Base-by-base conservation (phyloP, 192 early-diverging fungal genomes). In the Backusella tarrabulga region DNA sequence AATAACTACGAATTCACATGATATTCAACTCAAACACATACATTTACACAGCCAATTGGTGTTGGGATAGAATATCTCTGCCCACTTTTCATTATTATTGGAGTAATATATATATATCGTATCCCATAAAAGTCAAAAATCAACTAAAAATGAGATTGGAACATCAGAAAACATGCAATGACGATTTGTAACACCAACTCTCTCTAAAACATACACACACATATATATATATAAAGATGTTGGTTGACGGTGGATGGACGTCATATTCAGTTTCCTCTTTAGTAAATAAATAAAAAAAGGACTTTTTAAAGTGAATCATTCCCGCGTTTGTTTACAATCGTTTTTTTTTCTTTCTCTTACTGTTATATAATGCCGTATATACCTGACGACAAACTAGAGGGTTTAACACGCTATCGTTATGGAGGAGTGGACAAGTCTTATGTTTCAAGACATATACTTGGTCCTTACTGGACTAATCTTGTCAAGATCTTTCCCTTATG, bases 381-480 rank as follows among this genome's bases (percentile, higher is more conserved):
- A 78, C 86, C 88, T 38, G 89, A 93, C 71, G 85, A 87, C 52
- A 87, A 83, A 46, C 89, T 94, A 46, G 83, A 85, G 73, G 91
- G 92, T 85, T 84, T 96, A 80, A 88, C 86, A 78, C 84, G 88
- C 67, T 96, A 96, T 90, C 90, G 88, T 79, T 96, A 96, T 82
- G 85, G 87, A 21, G 87, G 92, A 8, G 86, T 94, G 44, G 95
- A 96, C 84, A 91, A 95, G 87, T 96, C 95, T 19, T 91, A 90
- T 44, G 81, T 95, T 23, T 90, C 94, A 56, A 90, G 92, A 70
- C 95, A 96, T 79, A 83, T 97, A 36, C 86, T 97, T 26, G 87
- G 85, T 34, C 95, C 91, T 76, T 97, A 97, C 83, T 97, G 96
- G 96, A 93, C 93, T 79, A 93, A 92, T 88, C 91, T 92, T 19